Evolutionary conservation across 2,329 filamentous ascomycete species (phyloP).

Genomic region (Tolypocladium tundrense): DNA sequence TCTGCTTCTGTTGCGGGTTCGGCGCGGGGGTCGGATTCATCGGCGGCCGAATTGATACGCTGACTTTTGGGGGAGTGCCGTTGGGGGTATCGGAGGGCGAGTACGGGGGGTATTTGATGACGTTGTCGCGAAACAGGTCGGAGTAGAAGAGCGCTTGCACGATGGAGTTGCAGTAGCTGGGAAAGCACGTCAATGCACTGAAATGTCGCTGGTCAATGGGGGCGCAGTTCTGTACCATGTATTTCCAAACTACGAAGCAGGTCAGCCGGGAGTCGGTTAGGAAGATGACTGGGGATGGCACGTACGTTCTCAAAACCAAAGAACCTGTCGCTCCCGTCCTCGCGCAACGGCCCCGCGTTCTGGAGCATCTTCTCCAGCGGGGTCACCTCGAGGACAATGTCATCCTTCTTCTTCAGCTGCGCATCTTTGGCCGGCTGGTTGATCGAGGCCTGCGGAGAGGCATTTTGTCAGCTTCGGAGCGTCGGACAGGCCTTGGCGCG

Average conservation of each 20-base stretch:
- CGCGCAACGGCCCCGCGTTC: slow-evolving; percentile 68
- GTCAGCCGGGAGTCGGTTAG: neutral
- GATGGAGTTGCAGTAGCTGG: slow-evolving; percentile 96
- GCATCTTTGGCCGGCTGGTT: slow-evolving; percentile 34
- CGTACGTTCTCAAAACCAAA: slow-evolving; percentile 96
- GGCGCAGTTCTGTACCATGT: slow-evolving; percentile 62
- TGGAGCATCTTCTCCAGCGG: slow-evolving; percentile 66
- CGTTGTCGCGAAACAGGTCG: slow-evolving; percentile 82
- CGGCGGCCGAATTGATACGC: slow-evolving; percentile 50
- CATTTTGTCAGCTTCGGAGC: slow-evolving; percentile 20
- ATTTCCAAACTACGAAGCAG: slow-evolving; percentile 71
- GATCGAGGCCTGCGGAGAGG: slow-evolving; percentile 29
- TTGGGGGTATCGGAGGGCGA: slow-evolving; percentile 62
- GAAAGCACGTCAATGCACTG: slow-evolving; percentile 9
- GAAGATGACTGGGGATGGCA: slow-evolving; percentile 11
- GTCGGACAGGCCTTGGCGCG: slow-evolving; percentile 7
- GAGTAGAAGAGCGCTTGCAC: slow-evolving; percentile 96
- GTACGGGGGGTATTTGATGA: slow-evolving; percentile 77
- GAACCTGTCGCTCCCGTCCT: slow-evolving; percentile 94
- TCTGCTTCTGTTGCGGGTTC: slow-evolving; percentile 32
- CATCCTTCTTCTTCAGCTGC: slow-evolving; percentile 44
- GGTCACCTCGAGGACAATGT: slow-evolving; percentile 46
- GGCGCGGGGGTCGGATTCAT: slow-evolving; percentile 35
- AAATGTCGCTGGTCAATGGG: slow-evolving; percentile 1
- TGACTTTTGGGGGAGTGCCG: slow-evolving; percentile 42